These are phyloP conservation scores for Protea cynaroides DNA, from an alignment of 164 flowering plant genomes.

Conservation along the genomic window DNA sequence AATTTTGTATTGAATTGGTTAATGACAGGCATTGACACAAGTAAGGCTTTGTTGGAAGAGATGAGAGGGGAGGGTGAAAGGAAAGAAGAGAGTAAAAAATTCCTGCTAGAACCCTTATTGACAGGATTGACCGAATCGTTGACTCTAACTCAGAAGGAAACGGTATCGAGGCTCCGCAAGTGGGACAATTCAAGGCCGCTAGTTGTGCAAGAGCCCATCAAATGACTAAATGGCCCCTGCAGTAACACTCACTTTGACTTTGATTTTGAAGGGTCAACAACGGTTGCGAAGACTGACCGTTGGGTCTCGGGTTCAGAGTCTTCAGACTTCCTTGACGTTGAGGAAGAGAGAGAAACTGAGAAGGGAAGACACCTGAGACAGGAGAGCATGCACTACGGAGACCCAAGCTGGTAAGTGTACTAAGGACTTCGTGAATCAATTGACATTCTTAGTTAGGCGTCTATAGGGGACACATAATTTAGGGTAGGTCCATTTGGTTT, in stretches of 20 bases:
- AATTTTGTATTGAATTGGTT: not conserved
- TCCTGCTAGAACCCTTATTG: conserved; percentile 51
- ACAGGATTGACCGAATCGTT: conserved; percentile 52
- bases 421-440: no score
- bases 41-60: conserved; percentile 50
- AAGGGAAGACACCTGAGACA: no score
- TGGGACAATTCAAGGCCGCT: conserved; percentile 53
- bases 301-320: no score
- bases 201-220: conserved; percentile 49
- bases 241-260: not conserved
- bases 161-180: conserved; percentile 50
- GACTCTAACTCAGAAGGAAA: conserved; percentile 39
- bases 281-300: no score
- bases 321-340: no score
- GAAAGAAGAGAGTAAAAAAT: conserved; percentile 22
- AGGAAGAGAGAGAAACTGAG: no score
- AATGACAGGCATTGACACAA: conserved; percentile 64
- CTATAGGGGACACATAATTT: no score
- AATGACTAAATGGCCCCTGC: not conserved
- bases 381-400: no score
- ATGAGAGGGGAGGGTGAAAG: conserved; percentile 39
- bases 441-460: no score
- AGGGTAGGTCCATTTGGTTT: no score
- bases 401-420: no score
- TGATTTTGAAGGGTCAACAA: no score